A percentile compares a stretch with the other conserved stretches of the same genome.
phyloP scores from a whole-genome alignment of 78 protist genomes.

The Dictyostelium capitatum region DNA sequence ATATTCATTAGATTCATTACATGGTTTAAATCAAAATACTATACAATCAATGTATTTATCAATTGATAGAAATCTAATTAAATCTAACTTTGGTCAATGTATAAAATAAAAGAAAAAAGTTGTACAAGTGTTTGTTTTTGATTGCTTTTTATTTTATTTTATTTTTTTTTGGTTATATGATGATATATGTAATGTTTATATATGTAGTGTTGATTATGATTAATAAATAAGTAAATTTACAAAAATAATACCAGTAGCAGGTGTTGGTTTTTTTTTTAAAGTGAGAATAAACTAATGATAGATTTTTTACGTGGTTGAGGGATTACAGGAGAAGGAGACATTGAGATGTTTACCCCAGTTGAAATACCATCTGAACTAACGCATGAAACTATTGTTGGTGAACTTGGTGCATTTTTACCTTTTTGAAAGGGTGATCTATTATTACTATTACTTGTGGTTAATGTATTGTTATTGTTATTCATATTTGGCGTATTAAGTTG shows the following conservation, averaged over 20 bases:
- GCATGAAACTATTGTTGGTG: slow-evolving; percentile 78
- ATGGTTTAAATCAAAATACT: not conserved
- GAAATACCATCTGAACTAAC: slow-evolving; percentile 47
- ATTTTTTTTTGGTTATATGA: not conserved
- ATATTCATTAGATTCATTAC: not conserved
- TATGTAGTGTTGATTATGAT: not conserved
- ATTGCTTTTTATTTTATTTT: too few relatives aligned
- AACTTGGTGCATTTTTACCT: slow-evolving; percentile 50
- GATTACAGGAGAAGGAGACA: slow-evolving; percentile 75
- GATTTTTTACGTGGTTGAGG: slow-evolving; percentile 75
- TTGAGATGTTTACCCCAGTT: slow-evolving; percentile 69
- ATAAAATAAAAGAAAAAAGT: not conserved
- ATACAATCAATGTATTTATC: not conserved
- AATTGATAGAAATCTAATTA: not conserved
- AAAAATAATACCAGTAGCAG: not conserved
- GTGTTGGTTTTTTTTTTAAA: not conserved
- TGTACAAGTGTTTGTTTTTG: not conserved
- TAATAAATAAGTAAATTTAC: not conserved
- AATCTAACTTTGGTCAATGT: not conserved
- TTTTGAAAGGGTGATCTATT: slow-evolving; percentile 79
- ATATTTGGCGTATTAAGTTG: not conserved
- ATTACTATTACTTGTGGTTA: not conserved
- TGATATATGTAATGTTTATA: not conserved
- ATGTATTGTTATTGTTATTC: not conserved
- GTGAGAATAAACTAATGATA: slow-evolving; percentile 61